Base-by-base conservation (phyloP, 2,329 filamentous ascomycete genomes). In the Aspergillus cejpii region DNA sequence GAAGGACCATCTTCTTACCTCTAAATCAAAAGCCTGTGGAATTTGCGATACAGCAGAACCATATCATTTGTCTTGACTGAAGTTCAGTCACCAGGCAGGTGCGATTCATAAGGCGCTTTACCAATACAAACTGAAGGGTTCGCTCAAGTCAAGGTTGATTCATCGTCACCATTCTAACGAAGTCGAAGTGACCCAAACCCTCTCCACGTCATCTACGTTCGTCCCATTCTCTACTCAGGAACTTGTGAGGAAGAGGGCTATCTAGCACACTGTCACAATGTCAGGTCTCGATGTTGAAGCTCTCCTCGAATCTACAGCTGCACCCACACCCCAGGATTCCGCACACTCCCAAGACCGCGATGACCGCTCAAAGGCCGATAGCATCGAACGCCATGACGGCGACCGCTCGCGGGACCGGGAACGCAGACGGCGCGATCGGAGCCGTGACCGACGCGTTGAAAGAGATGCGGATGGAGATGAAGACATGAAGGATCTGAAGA, bases 251-350 rank as follows among this genome's bases (percentile, higher is more conserved):
- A 54, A 57, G 55, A 51, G 47, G 34, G 43, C 43, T 38, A 45
- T 37, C 46, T 26, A 24, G 48, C 54, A 49, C 48, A 51, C 53
- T 50, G 41, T 59, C 68, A 73, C 57, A 57, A 84, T 84, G 81
- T 81, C 81, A 64, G 77, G 76, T 66, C 73, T 84, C 56, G 88
- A 94, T 64, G 87, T 96, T 59, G 90, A 96, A 75, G 87, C 88
- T 55, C 79, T 96, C 54, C 81, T 96, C 57, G 89, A 95, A 69
- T 87, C 85, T 41, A 87, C 86, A 51, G 87, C 86, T 41, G 83
- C 81, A 64, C 74, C 76, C 37, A 53, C 57, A 37, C 56, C 63
- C 34, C 59, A 63, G 37, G 54, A 64, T 14, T 47, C 62, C 29
- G 56, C 61, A 47, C 60, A 61, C 23, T 53, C 67, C 54, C 78